Percentiles rank a stretch among this genome's conserved stretches.
Conservation (phyloP, 768 basidiomycete species). For the Amanita fuliginea region DNA sequence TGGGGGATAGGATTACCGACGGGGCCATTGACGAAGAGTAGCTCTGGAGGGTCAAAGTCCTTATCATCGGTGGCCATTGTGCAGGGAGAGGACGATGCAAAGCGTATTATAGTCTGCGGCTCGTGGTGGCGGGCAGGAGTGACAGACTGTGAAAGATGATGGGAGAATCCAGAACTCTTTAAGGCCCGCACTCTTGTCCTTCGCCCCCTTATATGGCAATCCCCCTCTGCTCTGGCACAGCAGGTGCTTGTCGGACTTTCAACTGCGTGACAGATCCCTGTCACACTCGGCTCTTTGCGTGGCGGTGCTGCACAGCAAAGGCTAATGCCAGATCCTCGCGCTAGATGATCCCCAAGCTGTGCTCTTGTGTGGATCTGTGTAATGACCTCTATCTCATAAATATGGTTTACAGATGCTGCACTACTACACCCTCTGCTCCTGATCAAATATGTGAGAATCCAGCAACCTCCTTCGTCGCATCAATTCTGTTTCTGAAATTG, state of each 20-base stretch:
- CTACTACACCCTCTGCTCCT: constrained; percentile 5
- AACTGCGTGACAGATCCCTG: constrained; percentile 5
- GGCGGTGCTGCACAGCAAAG: constrained; percentile 32
- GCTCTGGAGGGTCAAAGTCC: constrained; percentile 12
- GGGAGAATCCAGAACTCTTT: constrained; percentile 15
- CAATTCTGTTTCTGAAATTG: constrained; percentile 68
- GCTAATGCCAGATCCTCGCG: constrained; percentile 18
- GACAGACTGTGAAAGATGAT: constrained; percentile 15
- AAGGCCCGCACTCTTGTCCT: constrained; percentile 2
- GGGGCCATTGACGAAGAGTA: constrained; percentile 24
- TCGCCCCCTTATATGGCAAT: constrained; percentile 1
- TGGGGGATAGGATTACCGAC: constrained; percentile 28
- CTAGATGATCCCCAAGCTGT: constrained; percentile 19
- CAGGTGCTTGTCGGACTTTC: constrained; percentile 1
- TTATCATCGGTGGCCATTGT: constrained; percentile 22
- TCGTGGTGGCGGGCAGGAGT: constrained; percentile 17
- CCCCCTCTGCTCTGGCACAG: constrained; percentile 2
- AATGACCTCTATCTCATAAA: background rate
- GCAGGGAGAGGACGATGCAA: constrained; percentile 11
- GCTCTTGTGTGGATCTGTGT: constrained; percentile 12
- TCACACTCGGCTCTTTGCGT: constrained; percentile 11
- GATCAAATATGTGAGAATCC: constrained; percentile 57
- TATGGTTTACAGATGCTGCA: background rate
- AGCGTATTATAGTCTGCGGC: constrained; percentile 13
- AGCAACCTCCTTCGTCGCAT: constrained; percentile 71